Base-by-base conservation (phyloP, 2,329 filamentous ascomycete genomes). In the Aquanectria penicillioides region DNA sequence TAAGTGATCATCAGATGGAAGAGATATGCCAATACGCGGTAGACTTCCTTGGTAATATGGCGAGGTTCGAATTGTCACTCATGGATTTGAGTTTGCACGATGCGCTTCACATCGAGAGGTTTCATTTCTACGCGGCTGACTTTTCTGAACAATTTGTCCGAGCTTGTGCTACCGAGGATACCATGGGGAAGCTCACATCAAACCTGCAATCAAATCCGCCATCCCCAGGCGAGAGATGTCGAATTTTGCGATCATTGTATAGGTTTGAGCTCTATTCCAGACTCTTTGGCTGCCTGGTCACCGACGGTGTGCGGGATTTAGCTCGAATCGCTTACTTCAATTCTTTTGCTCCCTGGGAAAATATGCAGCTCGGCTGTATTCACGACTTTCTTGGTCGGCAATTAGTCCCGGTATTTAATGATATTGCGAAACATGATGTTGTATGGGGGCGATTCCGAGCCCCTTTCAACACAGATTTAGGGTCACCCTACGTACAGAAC, bases 311-410 rank as follows among this genome's bases (percentile, higher is more conserved):
- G 34, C 20, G 26, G 18, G 26, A 46, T 18, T 26, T n/a, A 8
- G 20, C 22, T 7, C 26, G 18, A 5, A 29, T 17, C 3, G 18
- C 10, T 28, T 46, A n/a, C 12, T 18, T 46, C 7, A 5, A 17
- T 20, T 18, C 28, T 8, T 23, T 22, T 18, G 33, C 26, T 13
- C 26, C 41, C 6, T 46, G 28, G 18, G 41, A 46, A 20, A 46
- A 46, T 17, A 10, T 28, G 8, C 41, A 46, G 28, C 12, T 46
- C 12, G 41, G 26, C 28, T 46, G 41, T 17, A 13, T 46, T 0
- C 41, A 46, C 28, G 41, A 46, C 41, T 46, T 46, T 13, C 41
- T 46, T 5, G 28, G 41, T 28, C 41, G 41, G 10, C 28, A 31
- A 11, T n/a, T 46, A 11, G 26, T 28, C 2, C 41, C 18, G 15